Conservation (phyloP, 2,329 filamentous ascomycete genomes). For the Paecilomyces formosus region DNA sequence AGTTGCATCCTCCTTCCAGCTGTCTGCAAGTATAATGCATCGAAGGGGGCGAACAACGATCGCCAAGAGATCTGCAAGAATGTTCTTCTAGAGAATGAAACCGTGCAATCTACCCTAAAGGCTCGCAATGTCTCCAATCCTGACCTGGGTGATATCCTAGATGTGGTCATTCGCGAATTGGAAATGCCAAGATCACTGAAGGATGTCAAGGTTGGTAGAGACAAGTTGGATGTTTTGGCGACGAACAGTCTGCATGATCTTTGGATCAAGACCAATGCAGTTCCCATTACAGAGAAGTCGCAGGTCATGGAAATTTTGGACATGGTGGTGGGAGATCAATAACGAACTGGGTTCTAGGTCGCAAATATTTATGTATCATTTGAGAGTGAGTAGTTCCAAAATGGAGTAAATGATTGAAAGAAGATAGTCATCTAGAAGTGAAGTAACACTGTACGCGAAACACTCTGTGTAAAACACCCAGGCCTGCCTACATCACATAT, state of each 20-base stretch:
- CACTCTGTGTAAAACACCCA: too few relatives aligned
- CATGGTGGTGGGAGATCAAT: neutral
- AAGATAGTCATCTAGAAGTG: neutral
- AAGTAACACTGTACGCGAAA: neutral
- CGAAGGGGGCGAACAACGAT: constrained; percentile 24
- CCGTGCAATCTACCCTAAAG: constrained; percentile 22
- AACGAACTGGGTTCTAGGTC: neutral
- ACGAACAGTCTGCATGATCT: constrained; percentile 8
- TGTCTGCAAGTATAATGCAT: constrained; percentile 44
- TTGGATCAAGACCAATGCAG: constrained; percentile 7
- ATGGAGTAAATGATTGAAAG: neutral
- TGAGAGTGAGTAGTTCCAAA: neutral
- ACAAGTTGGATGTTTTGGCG: constrained; percentile 7
- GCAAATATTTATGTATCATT: neutral
- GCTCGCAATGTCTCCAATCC: neutral
- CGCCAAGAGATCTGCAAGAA: constrained; percentile 28
- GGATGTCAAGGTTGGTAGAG: constrained; percentile 7
- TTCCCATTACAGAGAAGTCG: constrained; percentile 4
- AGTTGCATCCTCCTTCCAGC: constrained; percentile 43
- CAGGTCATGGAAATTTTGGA: constrained; percentile 8
- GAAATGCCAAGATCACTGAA: constrained; percentile 7
- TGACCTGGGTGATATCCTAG: constrained; percentile 9
- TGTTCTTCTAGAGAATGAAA: constrained; percentile 26
- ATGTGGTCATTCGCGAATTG: constrained; percentile 6
- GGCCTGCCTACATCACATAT: too few relatives aligned